Evolutionary conservation across 2,329 filamentous ascomycete genomes (phyloP).

Genomic region (Parastagonospora avenae): DNA sequence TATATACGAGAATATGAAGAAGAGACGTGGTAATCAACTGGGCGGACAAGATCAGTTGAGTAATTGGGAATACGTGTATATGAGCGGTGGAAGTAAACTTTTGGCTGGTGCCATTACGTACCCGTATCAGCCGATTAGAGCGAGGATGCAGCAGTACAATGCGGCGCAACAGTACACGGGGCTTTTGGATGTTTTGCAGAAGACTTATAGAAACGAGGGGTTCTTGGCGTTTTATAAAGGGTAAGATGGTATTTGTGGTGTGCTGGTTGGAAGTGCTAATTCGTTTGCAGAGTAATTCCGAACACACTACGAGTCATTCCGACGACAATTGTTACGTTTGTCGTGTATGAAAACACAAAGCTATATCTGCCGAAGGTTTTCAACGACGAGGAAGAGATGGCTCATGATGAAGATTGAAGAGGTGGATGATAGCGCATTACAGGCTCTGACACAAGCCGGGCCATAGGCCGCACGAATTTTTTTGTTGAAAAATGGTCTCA

Average conservation of each 20-base stretch:
- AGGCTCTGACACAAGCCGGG: too few species aligned
- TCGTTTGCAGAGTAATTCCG: conserved; percentile 65
- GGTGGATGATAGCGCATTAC: too few species aligned
- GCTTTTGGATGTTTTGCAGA: conserved; percentile 71
- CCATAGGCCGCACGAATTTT: too few species aligned
- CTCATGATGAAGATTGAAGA: conserved; percentile 40
- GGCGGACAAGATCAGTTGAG: conserved; percentile 55
- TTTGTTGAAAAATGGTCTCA: too few species aligned
- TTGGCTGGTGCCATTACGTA: conserved; percentile 91
- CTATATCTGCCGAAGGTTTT: conserved; percentile 63
- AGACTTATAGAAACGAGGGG: conserved; percentile 82
- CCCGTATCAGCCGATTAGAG: conserved; percentile 90
- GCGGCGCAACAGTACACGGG: conserved; percentile 75
- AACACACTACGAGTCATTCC: conserved; percentile 91
- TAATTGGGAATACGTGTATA: conserved; percentile 77
- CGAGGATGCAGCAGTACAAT: conserved; percentile 87
- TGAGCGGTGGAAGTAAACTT: conserved; percentile 82
- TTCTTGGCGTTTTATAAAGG: conserved; percentile 88
- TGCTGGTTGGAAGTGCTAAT: conserved; percentile 7
- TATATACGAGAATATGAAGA: conserved; percentile 81
- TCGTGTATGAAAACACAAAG: conserved; percentile 95
- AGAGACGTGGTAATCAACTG: conserved; percentile 57
- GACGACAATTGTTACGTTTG: conserved; percentile 93
- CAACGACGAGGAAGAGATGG: conserved; percentile 39
- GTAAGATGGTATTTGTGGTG: conserved; percentile 29